Conservation (phyloP, 441 rosid genomes). For the Populus hybrid region DNA sequence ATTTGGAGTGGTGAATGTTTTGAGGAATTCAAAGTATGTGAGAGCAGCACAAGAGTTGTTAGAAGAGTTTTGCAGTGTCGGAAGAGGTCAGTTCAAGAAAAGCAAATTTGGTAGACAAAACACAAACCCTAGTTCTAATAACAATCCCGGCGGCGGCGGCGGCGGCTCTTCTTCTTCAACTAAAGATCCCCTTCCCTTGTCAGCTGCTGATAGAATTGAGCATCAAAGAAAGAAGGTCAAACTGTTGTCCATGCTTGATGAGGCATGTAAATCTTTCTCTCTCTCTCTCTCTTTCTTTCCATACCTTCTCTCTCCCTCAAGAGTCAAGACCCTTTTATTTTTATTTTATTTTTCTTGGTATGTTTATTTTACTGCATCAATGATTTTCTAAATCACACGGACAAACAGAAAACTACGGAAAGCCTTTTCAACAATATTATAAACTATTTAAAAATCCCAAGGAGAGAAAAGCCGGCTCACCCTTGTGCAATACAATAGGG, state of each 20-base stretch:
- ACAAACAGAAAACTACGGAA: constrained; percentile 24
- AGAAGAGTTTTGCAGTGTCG: constrained; percentile 89
- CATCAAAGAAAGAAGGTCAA: constrained; percentile 93
- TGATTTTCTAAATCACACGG: constrained; percentile 11
- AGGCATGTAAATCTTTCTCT: constrained; percentile 65
- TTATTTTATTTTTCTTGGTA: background rate
- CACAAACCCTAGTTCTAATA: constrained; percentile 48
- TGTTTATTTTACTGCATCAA: constrained; percentile 3
- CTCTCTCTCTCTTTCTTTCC: background rate
- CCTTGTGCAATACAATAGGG: constrained; percentile 41
- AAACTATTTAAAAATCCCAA: constrained; percentile 16
- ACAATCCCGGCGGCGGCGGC: constrained; percentile 12
- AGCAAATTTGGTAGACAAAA: constrained; percentile 42
- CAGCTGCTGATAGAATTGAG: constrained; percentile 84
- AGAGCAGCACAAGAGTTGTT: constrained; percentile 76
- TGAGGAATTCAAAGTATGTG: constrained; percentile 68
- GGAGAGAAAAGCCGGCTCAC: constrained; percentile 42
- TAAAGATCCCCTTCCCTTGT: constrained; percentile 53
- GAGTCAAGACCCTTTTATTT: constrained; percentile 20
- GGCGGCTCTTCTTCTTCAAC: constrained; percentile 54
- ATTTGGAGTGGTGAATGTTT: constrained; percentile 47
- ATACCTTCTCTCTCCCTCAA: constrained; percentile 5
- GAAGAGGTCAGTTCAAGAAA: constrained; percentile 72
- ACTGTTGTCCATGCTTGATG: constrained; percentile 89
- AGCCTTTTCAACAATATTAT: constrained; percentile 5